phyloP scores from a whole-genome alignment of 2,329 filamentous ascomycete genomes.

The Claviceps humidiphila region DNA sequence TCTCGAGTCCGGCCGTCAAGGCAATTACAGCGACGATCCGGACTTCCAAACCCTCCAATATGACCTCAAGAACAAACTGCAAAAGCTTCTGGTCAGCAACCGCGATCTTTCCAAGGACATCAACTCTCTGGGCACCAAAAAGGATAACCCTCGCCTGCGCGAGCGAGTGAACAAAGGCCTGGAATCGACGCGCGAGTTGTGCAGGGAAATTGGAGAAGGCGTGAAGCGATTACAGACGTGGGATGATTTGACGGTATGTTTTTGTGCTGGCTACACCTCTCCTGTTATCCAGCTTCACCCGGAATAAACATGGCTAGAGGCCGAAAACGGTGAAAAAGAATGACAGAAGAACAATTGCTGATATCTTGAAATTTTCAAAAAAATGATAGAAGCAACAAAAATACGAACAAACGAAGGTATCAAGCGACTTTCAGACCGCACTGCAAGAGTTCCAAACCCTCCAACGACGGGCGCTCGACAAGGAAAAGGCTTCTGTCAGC shows the following conservation, averaged over 20 bases:
- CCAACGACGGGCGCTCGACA: conserved; percentile 83
- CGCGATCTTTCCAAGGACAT: conserved; percentile 75
- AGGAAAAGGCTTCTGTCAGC: conserved; percentile 74
- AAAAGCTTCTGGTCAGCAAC: conserved; percentile 79
- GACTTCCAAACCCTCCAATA: conserved; percentile 77
- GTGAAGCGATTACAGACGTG: conserved; percentile 83
- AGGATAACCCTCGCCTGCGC: conserved; percentile 80
- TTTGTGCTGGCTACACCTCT: background rate
- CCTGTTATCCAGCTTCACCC: background rate
- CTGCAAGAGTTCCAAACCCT: conserved; percentile 84
- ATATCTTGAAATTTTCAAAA: background rate
- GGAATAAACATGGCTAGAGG: background rate
- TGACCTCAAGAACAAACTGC: conserved; percentile 75
- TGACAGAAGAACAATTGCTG: background rate
- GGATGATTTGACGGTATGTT: conserved; percentile 66
- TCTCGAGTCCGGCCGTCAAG: conserved; percentile 63
- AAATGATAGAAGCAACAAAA: conserved; percentile 90
- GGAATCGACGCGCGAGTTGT: conserved; percentile 73
- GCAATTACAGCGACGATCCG: conserved; percentile 83
- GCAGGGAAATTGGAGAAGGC: conserved; percentile 85
- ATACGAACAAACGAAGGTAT: conserved; percentile 91
- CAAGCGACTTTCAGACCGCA: conserved; percentile 80
- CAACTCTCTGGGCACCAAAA: conserved; percentile 71
- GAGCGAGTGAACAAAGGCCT: conserved; percentile 81
- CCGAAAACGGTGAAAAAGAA: background rate